Conservation (phyloP, 805 yeast species). For the Jamesozyma lodderae region DNA sequence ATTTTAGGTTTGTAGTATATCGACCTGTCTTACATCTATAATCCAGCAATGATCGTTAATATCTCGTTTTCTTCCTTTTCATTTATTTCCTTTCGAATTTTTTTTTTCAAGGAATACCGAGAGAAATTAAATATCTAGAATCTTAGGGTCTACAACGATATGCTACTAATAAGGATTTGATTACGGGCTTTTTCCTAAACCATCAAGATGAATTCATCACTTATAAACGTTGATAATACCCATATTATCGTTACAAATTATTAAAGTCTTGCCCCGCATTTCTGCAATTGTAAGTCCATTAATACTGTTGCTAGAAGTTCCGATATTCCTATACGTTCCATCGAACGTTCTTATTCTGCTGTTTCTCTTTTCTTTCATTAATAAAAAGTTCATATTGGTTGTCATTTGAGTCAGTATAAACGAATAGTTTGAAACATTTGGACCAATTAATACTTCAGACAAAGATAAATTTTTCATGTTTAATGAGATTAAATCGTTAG, state of each 20-base stretch:
- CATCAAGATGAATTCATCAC: not conserved
- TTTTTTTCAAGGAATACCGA: not conserved
- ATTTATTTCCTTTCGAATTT: not conserved
- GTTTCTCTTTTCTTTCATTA: conserved; percentile 3
- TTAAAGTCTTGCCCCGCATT: not conserved
- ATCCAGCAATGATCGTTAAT: too few species aligned
- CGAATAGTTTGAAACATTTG: conserved; percentile 1
- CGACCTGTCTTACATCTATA: too few species aligned
- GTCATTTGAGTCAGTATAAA: conserved; percentile 15
- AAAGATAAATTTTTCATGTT: conserved; percentile 10
- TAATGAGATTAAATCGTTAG: conserved; percentile 14
- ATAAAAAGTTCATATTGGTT: conserved; percentile 13
- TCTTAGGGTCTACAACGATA: too few species aligned
- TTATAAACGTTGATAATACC: conserved; percentile 2
- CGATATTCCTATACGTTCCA: not conserved
- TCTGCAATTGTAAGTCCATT: not conserved
- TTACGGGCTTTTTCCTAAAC: too few species aligned
- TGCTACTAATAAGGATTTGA: too few species aligned
- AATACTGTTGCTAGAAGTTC: not conserved
- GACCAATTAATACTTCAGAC: conserved; percentile 9
- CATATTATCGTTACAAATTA: not conserved
- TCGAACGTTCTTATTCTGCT: not conserved
- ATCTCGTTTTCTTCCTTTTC: too few species aligned
- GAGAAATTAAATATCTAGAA: too few species aligned
- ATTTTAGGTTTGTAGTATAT: not conserved